phyloP scores from a whole-genome alignment of 768 basidiomycete species.

The Austroboletus eburneus region DNA sequence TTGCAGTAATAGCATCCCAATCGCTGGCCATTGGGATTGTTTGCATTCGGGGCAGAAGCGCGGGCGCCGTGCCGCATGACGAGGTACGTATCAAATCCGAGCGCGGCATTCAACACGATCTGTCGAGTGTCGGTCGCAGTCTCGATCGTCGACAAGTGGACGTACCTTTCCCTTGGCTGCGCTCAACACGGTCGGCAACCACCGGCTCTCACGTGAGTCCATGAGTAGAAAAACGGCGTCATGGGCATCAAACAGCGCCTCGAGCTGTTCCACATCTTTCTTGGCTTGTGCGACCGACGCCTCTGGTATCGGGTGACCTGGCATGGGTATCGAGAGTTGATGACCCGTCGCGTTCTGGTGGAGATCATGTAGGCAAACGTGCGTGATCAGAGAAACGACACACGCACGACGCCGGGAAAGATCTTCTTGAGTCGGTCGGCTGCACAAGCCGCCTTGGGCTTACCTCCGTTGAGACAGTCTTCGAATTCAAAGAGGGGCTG shows the following conservation, averaged over 20 bases:
- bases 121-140: constrained; percentile 23
- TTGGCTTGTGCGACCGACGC: constrained; percentile 51
- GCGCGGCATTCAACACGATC: constrained; percentile 91
- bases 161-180: constrained; percentile 79
- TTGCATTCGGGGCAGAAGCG: constrained; percentile 20
- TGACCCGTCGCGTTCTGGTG: constrained; percentile 76
- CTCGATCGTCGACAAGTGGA: background rate
- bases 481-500: constrained; percentile 96
- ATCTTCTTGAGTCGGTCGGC: constrained; percentile 82
- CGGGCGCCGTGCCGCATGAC: constrained; percentile 94
- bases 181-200: constrained; percentile 90
- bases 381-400: background rate
- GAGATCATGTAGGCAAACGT: background rate
- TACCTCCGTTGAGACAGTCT: constrained; percentile 90
- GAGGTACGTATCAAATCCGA: constrained; percentile 94
- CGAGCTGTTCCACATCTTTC: constrained; percentile 68
- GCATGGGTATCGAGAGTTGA: constrained; percentile 88
- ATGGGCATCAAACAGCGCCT: constrained; percentile 75
- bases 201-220: constrained; percentile 97
- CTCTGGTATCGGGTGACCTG: constrained; percentile 85
- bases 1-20: constrained; percentile 99
- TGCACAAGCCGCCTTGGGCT: constrained; percentile 89
- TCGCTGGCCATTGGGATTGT: constrained; percentile 27
- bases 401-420: constrained; percentile 85
- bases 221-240: constrained; percentile 92